Evolutionary conservation across 345 rosid species (phyloP).

Genomic region (Punica granatum): DNA sequence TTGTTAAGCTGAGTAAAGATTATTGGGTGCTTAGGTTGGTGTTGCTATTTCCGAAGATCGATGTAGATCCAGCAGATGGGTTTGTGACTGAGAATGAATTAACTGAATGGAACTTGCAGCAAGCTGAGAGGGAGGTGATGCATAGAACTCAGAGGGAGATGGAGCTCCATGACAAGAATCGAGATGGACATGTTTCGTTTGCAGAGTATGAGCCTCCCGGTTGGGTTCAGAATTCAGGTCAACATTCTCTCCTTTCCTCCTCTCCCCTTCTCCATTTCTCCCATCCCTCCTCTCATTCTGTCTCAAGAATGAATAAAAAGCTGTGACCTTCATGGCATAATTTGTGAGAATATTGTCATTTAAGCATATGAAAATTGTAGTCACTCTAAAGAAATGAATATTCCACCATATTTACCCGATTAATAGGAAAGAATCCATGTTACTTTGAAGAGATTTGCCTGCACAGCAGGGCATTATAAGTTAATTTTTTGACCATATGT

Average conservation of each 20-base stretch:
- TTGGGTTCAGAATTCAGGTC: conserved; percentile 76
- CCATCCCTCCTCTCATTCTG: neutral
- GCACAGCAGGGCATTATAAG: no score
- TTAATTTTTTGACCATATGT: no score
- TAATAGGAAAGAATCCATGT: no score
- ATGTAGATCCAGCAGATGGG: conserved; percentile 73
- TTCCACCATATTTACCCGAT: no score
- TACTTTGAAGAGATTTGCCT: no score
- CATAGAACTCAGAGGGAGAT: conserved; percentile 78
- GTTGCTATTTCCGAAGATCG: conserved; percentile 81
- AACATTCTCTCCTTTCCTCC: neutral
- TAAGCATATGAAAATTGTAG: no score
- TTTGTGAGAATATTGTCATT: no score
- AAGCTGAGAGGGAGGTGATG: conserved; percentile 61
- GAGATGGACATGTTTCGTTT: conserved; percentile 68
- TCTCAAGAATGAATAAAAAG: no score
- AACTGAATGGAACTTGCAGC: conserved; percentile 77
- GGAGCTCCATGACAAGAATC: conserved; percentile 88
- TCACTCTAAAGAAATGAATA: no score
- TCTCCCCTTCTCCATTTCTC: neutral
- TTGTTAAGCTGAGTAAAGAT: neutral
- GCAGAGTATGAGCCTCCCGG: conserved; percentile 86
- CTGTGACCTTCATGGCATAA: no score
- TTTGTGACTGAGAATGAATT: conserved; percentile 67
- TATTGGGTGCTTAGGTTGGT: conserved; percentile 51